phyloP scores from a whole-genome alignment of 2,329 filamentous ascomycete species.

The Alternaria brassicae region DNA sequence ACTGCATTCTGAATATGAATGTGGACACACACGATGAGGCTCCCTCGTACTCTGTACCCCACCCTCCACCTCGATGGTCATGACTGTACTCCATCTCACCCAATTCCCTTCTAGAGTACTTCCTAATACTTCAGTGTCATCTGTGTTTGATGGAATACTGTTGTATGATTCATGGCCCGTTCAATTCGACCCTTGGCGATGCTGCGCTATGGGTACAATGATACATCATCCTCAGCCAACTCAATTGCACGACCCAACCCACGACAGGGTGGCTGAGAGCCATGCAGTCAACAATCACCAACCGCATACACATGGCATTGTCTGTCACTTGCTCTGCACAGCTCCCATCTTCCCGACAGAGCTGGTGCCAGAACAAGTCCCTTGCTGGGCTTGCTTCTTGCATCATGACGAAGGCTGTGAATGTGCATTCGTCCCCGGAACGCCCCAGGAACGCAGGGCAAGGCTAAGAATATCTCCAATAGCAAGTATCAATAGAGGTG shows the following conservation, averaged over 20 bases:
- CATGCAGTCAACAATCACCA: background rate
- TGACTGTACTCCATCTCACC: background rate
- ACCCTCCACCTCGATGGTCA: background rate
- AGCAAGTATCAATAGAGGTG: slow-evolving; percentile 2
- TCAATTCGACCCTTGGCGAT: background rate
- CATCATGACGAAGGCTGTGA: background rate
- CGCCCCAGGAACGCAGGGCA: background rate
- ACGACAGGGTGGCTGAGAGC: background rate
- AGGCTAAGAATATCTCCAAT: background rate
- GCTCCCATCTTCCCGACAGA: background rate
- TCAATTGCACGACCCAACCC: background rate
- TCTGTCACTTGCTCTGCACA: background rate
- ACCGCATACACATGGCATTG: background rate
- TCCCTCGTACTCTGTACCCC: background rate
- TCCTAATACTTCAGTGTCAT: background rate
- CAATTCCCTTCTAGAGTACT: background rate
- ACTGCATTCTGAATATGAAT: background rate
- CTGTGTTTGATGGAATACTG: background rate
- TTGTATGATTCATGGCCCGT: background rate
- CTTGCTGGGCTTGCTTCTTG: slow-evolving; percentile 6
- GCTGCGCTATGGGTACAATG: background rate
- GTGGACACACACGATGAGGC: background rate
- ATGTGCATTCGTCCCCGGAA: background rate
- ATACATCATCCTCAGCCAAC: background rate
- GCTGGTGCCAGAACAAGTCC: background rate